Percentiles rank a stretch among this genome's conserved stretches.
Conservation (phyloP, 768 basidiomycete genomes). For the Rhizopogon vulgaris region DNA sequence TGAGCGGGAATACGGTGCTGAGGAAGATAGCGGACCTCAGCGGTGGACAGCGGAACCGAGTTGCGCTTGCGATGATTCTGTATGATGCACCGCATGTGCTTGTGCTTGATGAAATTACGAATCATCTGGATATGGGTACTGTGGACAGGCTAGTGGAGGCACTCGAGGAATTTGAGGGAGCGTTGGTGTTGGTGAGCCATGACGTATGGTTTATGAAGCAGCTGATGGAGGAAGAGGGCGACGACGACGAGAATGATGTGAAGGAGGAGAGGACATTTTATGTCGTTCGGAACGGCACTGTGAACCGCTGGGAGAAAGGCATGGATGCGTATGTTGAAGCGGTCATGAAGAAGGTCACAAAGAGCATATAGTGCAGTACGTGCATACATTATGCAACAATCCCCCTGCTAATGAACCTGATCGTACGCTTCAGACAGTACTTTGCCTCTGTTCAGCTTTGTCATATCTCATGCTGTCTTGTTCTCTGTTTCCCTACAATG, state of each 20-base stretch:
- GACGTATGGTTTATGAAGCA: constrained; percentile 36
- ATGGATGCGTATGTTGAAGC: constrained; percentile 25
- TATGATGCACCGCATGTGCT: constrained; percentile 48
- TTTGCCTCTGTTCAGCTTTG: background rate
- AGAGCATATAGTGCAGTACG: background rate
- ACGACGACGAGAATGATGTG: constrained; percentile 13
- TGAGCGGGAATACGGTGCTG: constrained; percentile 5
- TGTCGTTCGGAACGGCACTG: constrained; percentile 19
- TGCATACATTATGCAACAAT: background rate
- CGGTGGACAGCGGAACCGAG: constrained; percentile 25
- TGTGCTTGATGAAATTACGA: constrained; percentile 55
- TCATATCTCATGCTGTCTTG: background rate
- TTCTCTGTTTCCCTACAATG: background rate
- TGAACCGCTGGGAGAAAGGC: constrained; percentile 19
- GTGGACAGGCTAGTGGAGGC: constrained; percentile 49
- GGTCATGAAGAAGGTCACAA: constrained; percentile 19
- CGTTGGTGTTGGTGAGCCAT: constrained; percentile 59
- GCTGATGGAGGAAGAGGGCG: constrained; percentile 16
- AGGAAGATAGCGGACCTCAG: constrained; percentile 19
- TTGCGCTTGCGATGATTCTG: constrained; percentile 51
- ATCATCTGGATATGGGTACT: constrained; percentile 62
- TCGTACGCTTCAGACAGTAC: background rate
- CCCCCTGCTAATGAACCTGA: background rate
- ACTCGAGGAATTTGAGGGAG: constrained; percentile 46
- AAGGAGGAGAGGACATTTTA: constrained; percentile 10